Base-by-base conservation (phyloP, 495 filamentous ascomycete genomes). In the Aspergillus indologenus region DNA sequence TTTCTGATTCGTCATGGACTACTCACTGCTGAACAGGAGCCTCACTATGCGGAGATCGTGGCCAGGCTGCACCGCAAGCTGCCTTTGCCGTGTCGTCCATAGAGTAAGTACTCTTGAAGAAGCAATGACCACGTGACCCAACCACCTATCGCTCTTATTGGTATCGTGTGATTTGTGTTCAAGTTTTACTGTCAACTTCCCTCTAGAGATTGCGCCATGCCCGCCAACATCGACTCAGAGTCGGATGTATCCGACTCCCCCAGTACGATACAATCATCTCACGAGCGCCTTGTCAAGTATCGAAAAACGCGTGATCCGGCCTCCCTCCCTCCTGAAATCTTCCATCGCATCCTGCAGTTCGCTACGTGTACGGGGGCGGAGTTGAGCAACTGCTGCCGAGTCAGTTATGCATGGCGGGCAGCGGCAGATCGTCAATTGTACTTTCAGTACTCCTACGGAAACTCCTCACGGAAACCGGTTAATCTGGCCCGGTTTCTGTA, bases 1-100 rank as follows among this genome's bases (percentile, higher is more conserved):
- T 84, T 84, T 65, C 77, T 86, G 21, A 70, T 86, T 31, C 61
- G 79, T 31, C 82, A 85, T 67, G 80, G 83, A 0, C 56, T 83
- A 26, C 68, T 86, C 11, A 82, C 62, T 1, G 55, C 69, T 0
- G 79, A 83, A 54, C 77, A 78, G 21, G 82, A 86, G 71, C 54
- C 44, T 55, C 65, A 78, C 48, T 83, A 75, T 62, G 60, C 76
- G 9, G 78, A 81, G 63, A 82, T 86, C 53, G 65, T 64, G 45
- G 65, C 65, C 24, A 63, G 79, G 18, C 63, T 85, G 45, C 80
- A 81, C 68, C 73, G 80, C 5, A 24, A 56, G 20, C 50, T 62
- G 46, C 34, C 34, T 2, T 40, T 40, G 34, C 34, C 34, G 7
- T 11, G 34, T 40, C 5, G 34, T 40, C 2, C 34, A 6, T 8